Percentiles rank a stretch among this genome's conserved stretches.
Conservation (phyloP, 192 early-diverging fungal species). For the Phlyctochytrium planicorne region DNA sequence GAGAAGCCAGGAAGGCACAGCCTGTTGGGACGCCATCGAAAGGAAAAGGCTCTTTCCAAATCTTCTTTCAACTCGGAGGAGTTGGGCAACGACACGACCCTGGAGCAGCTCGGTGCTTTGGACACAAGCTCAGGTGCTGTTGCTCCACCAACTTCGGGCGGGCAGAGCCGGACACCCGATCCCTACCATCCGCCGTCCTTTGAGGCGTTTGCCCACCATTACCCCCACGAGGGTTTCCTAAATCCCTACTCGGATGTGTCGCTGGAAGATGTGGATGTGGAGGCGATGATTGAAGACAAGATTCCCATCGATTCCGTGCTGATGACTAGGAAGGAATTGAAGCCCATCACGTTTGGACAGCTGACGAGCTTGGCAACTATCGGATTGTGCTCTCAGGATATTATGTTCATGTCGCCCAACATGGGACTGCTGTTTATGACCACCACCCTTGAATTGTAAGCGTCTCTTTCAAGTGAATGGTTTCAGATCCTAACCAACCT, state of each 20-base stretch:
- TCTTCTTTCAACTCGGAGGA: too few species aligned
- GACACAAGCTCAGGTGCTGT: too few species aligned
- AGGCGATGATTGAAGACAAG: background rate
- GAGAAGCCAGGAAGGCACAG: too few species aligned
- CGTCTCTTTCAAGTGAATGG: conserved; percentile 12
- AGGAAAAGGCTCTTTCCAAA: too few species aligned
- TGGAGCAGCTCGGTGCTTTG: too few species aligned
- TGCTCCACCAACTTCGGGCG: too few species aligned
- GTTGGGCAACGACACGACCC: too few species aligned
- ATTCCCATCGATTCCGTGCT: background rate
- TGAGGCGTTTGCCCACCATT: too few species aligned
- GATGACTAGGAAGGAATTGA: background rate
- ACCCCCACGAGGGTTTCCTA: too few species aligned
- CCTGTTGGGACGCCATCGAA: too few species aligned
- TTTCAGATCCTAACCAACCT: conserved; percentile 6
- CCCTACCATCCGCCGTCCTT: too few species aligned
- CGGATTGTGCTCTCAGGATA: conserved; percentile 56
- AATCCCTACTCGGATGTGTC: background rate
- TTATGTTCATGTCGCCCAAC: conserved; percentile 66
- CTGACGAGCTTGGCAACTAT: conserved; percentile 40
- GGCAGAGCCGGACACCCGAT: too few species aligned
- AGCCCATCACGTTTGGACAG: conserved; percentile 30
- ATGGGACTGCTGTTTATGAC: conserved; percentile 64
- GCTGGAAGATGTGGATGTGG: background rate
- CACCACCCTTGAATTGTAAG: conserved; percentile 72